These are phyloP conservation scores for Blastocrithidia nonstop DNA, from an alignment of 208 protist genomes.

Conservation along the genomic window DNA sequence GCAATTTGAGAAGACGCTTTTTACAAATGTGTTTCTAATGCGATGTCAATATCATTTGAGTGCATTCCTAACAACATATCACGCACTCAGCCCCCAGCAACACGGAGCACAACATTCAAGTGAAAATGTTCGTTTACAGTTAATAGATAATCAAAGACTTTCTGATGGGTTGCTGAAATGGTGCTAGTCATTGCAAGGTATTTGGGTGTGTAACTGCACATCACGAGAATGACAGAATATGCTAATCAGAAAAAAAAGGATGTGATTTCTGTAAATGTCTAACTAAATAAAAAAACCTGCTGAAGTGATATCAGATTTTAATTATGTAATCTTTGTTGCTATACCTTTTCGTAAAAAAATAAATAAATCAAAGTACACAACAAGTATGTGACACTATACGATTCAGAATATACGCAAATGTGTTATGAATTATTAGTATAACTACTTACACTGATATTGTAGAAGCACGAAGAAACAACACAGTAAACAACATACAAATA, in stretches of 20 bases:
- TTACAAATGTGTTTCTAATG: conserved; percentile 68
- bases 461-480: too few species aligned
- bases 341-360: too few species aligned
- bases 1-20: neutral
- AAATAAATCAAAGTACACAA: too few species aligned
- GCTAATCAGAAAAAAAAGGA: neutral
- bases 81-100: conserved; percentile 97
- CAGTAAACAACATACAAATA: too few species aligned
- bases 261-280: neutral
- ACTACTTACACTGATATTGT: too few species aligned
- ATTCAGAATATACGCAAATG: too few species aligned
- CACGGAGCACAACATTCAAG: conserved; percentile 61
- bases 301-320: too few species aligned
- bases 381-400: too few species aligned
- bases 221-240: conserved; percentile 5
- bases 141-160: conserved; percentile 75
- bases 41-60: conserved; percentile 97
- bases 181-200: conserved; percentile 14
- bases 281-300: too few species aligned
- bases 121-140: conserved; percentile 38
- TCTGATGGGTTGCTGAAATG: conserved; percentile 41
- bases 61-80: conserved; percentile 86
- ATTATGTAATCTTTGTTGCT: too few species aligned
- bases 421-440: too few species aligned
- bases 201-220: conserved; percentile 6